phyloP scores from a whole-genome alignment of 768 basidiomycete species.

The Neoboletus subvelutipes region DNA sequence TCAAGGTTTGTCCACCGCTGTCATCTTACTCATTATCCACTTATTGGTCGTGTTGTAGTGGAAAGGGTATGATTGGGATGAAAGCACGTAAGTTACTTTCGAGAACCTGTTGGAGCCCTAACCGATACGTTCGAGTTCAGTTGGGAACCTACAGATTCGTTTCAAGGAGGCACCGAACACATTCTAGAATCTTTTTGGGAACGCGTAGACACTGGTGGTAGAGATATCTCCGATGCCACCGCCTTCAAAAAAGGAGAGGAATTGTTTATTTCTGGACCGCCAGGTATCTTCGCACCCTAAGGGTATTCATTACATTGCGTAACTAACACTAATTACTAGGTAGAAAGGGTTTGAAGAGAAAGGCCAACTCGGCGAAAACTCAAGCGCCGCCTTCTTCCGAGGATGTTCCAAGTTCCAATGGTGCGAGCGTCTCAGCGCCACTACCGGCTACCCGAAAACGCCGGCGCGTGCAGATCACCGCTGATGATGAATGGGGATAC shows the following conservation, averaged over 20 bases:
- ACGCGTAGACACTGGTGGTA: slow-evolving; percentile 33
- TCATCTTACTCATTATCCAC: neutral
- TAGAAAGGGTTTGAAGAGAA: slow-evolving; percentile 18
- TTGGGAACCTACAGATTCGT: slow-evolving; percentile 68
- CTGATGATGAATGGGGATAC: slow-evolving; percentile 10
- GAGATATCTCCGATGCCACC: slow-evolving; percentile 49
- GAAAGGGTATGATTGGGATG: slow-evolving; percentile 55
- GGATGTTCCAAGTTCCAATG: slow-evolving; percentile 8
- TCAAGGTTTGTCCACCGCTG: slow-evolving; percentile 45
- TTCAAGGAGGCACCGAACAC: slow-evolving; percentile 53
- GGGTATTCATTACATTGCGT: neutral
- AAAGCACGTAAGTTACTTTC: slow-evolving; percentile 53
- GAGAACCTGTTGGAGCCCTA: neutral
- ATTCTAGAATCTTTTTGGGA: slow-evolving; percentile 43
- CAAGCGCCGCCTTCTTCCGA: slow-evolving; percentile 8
- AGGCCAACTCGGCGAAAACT: slow-evolving; percentile 12
- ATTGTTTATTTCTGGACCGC: slow-evolving; percentile 56
- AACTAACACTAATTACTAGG: slow-evolving; percentile 15
- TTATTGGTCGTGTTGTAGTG: slow-evolving; percentile 41
- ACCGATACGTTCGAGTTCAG: slow-evolving; percentile 35
- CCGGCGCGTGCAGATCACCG: slow-evolving; percentile 13
- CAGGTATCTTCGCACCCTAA: slow-evolving; percentile 39
- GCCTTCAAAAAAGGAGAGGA: slow-evolving; percentile 56
- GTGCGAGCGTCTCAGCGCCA: slow-evolving; percentile 21
- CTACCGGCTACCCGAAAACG: slow-evolving; percentile 25